Base-by-base conservation (phyloP, 2,329 filamentous ascomycete species). In the Chaetomiaceae sp. region DNA sequence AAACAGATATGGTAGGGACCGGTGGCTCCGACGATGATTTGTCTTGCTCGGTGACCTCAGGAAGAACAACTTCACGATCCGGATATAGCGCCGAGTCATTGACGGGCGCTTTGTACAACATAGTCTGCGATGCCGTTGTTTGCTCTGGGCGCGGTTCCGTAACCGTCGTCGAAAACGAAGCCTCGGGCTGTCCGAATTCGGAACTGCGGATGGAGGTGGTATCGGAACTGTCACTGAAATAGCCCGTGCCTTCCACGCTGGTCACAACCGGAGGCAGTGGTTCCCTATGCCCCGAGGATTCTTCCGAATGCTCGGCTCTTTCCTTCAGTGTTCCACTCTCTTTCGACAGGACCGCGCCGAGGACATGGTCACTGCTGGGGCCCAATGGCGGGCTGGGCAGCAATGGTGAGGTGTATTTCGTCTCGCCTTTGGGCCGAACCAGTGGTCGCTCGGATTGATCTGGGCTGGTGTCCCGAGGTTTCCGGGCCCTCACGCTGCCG, bases 181-280 rank as follows among this genome's bases (percentile, higher is more conserved):
- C n/a, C 13, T 54, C 43, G 2, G 54, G 5, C 67, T 66, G 34
- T 43, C 76, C 70, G 43, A 68, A 71, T 18, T 74, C 71, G 2
- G 71, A 68, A 55, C 50, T 57, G 25, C 69, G 70, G 5, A 48
- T 13, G 9, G 70, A 53, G 21, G 41, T 69, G 51, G 67, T 69
- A 45, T 64, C 67, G 5, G 74, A 72, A 41, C 76, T 81, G 54
- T 86, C 82, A 13, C 84, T 87, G 13, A 75, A 69, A 58, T 87
- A 84, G 1, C 81, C 84, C 51, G 70, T 78, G 9, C 80, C 82
- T 64, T 90, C 85, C 16, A 86, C 78, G 1, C 84, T 84, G 0
- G 85, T 86, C 11, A 88, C 83, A 14, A 89, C 78, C 1, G 85
- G 85, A 4, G 87, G 84, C 30, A 90, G 66, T 14, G 88, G 86